These are phyloP conservation scores for Neurospora sp. DNA, from an alignment of 495 filamentous ascomycete genomes.

Conservation along the genomic window DNA sequence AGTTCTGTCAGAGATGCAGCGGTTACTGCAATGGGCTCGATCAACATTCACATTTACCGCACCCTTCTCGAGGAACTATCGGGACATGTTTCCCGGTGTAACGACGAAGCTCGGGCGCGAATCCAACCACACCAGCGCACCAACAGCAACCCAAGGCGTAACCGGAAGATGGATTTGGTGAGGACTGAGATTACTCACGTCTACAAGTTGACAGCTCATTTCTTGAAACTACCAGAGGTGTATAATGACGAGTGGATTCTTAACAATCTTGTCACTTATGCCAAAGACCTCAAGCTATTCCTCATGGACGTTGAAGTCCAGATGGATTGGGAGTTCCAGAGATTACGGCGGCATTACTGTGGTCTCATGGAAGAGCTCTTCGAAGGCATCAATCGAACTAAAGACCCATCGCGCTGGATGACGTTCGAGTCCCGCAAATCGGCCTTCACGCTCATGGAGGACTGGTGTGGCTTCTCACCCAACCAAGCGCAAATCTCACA, in stretches of 20 bases:
- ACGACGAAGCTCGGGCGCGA: slow-evolving; percentile 79
- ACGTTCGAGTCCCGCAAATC: slow-evolving; percentile 92
- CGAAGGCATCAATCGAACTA: slow-evolving; percentile 79
- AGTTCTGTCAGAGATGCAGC: slow-evolving; percentile 76
- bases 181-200: slow-evolving; percentile 93
- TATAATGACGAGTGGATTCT: slow-evolving; percentile 89
- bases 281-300: slow-evolving; percentile 87
- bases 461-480: slow-evolving; percentile 96
- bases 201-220: slow-evolving; percentile 88
- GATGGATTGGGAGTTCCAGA: slow-evolving; percentile 93
- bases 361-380: slow-evolving; percentile 88
- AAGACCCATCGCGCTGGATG: slow-evolving; percentile 83
- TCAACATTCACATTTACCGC: slow-evolving; percentile 91
- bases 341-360: slow-evolving; percentile 84
- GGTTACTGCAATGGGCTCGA: slow-evolving; percentile 85
- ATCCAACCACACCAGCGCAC: slow-evolving; percentile 60
- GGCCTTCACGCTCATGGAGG: slow-evolving; percentile 91
- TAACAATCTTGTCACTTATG: slow-evolving; percentile 78
- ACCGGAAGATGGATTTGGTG: slow-evolving; percentile 70
- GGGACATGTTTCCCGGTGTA: slow-evolving; percentile 66
- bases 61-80: slow-evolving; percentile 85
- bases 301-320: slow-evolving; percentile 89
- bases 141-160: slow-evolving; percentile 63
- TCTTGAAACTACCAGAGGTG: slow-evolving; percentile 67
- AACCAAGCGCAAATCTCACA: slow-evolving; percentile 75